Evolutionary conservation across 1,139 yeast species (phyloP).

Genomic region (Scheffersomyces cryptocercus): DNA sequence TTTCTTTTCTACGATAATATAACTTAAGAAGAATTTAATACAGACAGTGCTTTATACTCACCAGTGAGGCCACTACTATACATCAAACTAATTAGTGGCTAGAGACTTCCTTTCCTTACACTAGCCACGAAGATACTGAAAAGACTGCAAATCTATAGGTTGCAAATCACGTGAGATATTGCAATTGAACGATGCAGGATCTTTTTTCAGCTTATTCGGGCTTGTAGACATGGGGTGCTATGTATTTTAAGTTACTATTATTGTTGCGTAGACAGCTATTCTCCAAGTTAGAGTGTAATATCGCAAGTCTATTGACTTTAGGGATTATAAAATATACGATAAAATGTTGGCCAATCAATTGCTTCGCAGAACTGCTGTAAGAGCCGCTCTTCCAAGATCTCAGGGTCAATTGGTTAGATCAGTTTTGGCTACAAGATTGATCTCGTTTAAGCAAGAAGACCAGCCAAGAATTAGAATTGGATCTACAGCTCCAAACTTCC

Average conservation of each 20-base stretch:
- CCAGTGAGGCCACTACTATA: too few species aligned
- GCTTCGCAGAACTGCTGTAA: conserved; percentile 8
- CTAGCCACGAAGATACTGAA: too few species aligned
- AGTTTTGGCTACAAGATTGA: conserved; percentile 24
- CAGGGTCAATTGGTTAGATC: conserved; percentile 3
- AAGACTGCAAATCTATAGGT: too few species aligned
- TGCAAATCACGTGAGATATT: conserved; percentile 16
- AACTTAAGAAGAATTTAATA: too few species aligned
- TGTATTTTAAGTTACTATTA: too few species aligned
- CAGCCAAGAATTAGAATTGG: conserved; percentile 73
- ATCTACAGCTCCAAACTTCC: conserved; percentile 78
- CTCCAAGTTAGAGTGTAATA: conserved; percentile 2
- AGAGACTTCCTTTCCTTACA: too few species aligned
- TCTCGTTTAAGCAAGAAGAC: conserved; percentile 55
- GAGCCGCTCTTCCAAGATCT: conserved; percentile 6
- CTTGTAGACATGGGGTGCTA: too few species aligned
- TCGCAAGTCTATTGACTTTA: conserved; percentile 8
- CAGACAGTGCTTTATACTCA: too few species aligned
- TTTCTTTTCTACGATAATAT: conserved; percentile 2
- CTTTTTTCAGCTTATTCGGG: too few species aligned
- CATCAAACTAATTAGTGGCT: too few species aligned
- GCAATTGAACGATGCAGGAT: conserved; percentile 9
- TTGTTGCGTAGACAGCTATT: too few species aligned
- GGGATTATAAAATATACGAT: neutral
- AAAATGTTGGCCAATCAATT: conserved; percentile 14